Percentiles rank a stretch among this genome's conserved stretches.
Conservation (phyloP, 2,329 filamentous ascomycete genomes). For the Penicillium olsonii region DNA sequence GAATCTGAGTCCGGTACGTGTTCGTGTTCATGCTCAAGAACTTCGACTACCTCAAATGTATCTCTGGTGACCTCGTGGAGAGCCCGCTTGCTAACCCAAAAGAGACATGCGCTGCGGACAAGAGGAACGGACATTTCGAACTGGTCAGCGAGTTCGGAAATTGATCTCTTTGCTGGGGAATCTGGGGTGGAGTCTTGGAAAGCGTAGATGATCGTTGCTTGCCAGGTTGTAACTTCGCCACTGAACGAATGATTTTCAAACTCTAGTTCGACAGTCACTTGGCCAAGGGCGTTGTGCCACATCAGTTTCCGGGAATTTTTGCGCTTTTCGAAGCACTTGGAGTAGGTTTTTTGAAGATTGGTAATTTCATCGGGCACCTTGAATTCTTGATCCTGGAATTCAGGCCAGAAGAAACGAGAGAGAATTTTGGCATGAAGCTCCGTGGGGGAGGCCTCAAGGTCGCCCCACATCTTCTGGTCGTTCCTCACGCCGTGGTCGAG, state of each 20-base stretch:
- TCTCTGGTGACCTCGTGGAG: slow-evolving; percentile 49
- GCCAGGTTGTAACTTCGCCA: slow-evolving; percentile 75
- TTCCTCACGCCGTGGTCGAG: slow-evolving; percentile 69
- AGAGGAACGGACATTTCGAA: slow-evolving; percentile 59
- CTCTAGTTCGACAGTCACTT: slow-evolving; percentile 77
- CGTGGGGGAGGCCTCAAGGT: slow-evolving; percentile 19
- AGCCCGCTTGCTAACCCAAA: slow-evolving; percentile 64
- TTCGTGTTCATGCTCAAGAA: slow-evolving; percentile 39
- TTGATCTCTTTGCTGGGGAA: slow-evolving; percentile 38
- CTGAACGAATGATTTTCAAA: slow-evolving; percentile 75
- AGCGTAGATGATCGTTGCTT: slow-evolving; percentile 83
- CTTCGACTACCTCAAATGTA: slow-evolving; percentile 60
- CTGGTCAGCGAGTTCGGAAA: slow-evolving; percentile 48
- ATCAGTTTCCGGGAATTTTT: slow-evolving; percentile 84
- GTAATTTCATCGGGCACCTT: slow-evolving; percentile 47
- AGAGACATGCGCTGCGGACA: slow-evolving; percentile 61
- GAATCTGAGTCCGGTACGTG: slow-evolving; percentile 22
- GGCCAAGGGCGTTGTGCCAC: slow-evolving; percentile 82
- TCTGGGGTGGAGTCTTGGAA: slow-evolving; percentile 57
- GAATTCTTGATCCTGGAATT: slow-evolving; percentile 61
- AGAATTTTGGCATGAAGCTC: slow-evolving; percentile 79
- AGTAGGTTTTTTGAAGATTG: slow-evolving; percentile 69
- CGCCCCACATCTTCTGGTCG: slow-evolving; percentile 24
- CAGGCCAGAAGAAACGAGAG: slow-evolving; percentile 91
- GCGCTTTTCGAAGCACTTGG: slow-evolving; percentile 72